Conservation (phyloP, 495 filamentous ascomycete genomes). For the Coniosporium apollinis region DNA sequence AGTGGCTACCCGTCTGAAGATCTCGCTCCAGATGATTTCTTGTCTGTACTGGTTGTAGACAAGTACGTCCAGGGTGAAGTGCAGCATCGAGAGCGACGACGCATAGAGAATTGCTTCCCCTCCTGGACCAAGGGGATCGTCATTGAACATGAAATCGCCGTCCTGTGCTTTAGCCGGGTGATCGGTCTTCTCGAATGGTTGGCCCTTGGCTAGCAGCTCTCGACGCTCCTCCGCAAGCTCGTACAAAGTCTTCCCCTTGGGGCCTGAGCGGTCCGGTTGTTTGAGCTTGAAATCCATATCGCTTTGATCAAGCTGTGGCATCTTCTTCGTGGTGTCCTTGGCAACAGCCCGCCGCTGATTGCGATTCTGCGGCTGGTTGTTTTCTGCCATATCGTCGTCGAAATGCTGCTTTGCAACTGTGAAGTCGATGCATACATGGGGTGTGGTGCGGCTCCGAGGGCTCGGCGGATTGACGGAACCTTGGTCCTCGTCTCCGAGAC, state of each 20-base stretch:
- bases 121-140: slow-evolving; percentile 32
- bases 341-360: background rate
- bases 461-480: too few relatives aligned
- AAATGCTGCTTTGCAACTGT: too few relatives aligned
- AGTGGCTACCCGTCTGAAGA: slow-evolving; percentile 34
- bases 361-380: background rate
- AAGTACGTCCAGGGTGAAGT: slow-evolving; percentile 79
- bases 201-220: slow-evolving; percentile 28
- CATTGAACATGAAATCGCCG: slow-evolving; percentile 10
- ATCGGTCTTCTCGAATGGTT: slow-evolving; percentile 15
- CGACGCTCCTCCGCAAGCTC: slow-evolving; percentile 44
- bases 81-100: slow-evolving; percentile 56
- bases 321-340: background rate
- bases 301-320: background rate
- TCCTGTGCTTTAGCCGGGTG: slow-evolving; percentile 18
- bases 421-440: too few relatives aligned
- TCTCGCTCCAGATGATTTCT: slow-evolving; percentile 39
- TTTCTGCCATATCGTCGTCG: background rate
- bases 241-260: slow-evolving; percentile 42
- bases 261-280: slow-evolving; percentile 40
- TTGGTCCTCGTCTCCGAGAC: too few relatives aligned
- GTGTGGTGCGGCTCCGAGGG: too few relatives aligned
- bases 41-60: slow-evolving; percentile 80
- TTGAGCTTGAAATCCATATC: slow-evolving; percentile 25
- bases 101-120: slow-evolving; percentile 51